Conservation (phyloP, 306 rosid genomes). For the Phaseolus lunatus region DNA sequence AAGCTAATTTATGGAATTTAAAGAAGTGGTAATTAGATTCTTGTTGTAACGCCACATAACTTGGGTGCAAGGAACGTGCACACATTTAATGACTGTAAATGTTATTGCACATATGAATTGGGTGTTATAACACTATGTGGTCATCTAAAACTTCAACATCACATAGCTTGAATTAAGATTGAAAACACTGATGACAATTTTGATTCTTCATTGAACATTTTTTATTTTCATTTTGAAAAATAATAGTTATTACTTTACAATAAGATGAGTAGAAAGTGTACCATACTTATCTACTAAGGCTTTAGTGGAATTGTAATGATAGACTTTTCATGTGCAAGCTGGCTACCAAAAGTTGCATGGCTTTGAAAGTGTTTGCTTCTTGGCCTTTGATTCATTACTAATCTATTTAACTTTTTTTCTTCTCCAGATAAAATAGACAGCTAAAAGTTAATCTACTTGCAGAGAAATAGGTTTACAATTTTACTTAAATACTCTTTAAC, state of each 20-base stretch:
- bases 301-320: conserved; percentile 2
- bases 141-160: conserved; percentile 27
- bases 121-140: background rate
- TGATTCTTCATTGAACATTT: background rate
- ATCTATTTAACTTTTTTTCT: background rate
- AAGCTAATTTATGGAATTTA: conserved; percentile 10
- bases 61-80: background rate
- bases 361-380: background rate
- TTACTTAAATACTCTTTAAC: conserved; percentile 27
- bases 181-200: background rate
- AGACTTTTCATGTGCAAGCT: background rate
- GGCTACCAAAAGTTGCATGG: conserved; percentile 25
- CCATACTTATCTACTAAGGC: background rate
- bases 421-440: conserved; percentile 15
- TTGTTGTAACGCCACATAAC: conserved; percentile 33
- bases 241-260: background rate
- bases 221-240: background rate
- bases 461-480: conserved; percentile 3
- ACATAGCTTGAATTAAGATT: background rate
- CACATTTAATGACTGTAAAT: conserved; percentile 15
- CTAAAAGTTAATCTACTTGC: conserved; percentile 4
- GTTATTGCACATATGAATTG: conserved; percentile 1
- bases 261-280: background rate
- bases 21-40: conserved; percentile 35
- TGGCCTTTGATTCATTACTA: conserved; percentile 7